phyloP scores from a whole-genome alignment of 306 rosid species.

The Vigna hirtella region DNA sequence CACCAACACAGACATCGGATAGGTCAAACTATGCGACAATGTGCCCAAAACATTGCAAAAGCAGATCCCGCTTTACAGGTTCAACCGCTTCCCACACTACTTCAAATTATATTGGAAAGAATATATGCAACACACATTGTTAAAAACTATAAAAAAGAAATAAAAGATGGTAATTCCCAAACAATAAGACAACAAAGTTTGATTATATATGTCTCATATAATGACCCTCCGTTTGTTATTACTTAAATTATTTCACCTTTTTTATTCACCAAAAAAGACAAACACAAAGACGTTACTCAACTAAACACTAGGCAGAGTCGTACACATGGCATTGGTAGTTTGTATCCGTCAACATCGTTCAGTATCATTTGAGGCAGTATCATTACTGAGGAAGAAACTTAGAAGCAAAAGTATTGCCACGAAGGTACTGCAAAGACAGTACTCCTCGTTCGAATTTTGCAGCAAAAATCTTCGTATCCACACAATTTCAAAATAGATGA shows the following conservation, averaged over 20 bases:
- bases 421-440: background rate
- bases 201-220: background rate
- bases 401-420: background rate
- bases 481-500: background rate
- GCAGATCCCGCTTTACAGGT: background rate
- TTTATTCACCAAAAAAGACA: background rate
- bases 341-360: conserved; percentile 25
- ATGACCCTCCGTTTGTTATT: background rate
- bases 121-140: background rate
- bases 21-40: conserved; percentile 15
- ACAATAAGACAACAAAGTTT: background rate
- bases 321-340: background rate
- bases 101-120: background rate
- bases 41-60: conserved; percentile 3
- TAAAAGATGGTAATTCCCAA: background rate
- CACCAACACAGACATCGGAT: background rate
- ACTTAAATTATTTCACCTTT: background rate
- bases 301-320: background rate
- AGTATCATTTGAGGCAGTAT: background rate
- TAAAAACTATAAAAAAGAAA: background rate
- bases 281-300: background rate
- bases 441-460: background rate
- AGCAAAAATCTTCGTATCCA: background rate
- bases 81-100: background rate
- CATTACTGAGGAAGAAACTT: conserved; percentile 16